These are phyloP conservation scores for Aleurites moluccanus DNA, from an alignment of 441 rosid genomes.

Conservation along the genomic window DNA sequence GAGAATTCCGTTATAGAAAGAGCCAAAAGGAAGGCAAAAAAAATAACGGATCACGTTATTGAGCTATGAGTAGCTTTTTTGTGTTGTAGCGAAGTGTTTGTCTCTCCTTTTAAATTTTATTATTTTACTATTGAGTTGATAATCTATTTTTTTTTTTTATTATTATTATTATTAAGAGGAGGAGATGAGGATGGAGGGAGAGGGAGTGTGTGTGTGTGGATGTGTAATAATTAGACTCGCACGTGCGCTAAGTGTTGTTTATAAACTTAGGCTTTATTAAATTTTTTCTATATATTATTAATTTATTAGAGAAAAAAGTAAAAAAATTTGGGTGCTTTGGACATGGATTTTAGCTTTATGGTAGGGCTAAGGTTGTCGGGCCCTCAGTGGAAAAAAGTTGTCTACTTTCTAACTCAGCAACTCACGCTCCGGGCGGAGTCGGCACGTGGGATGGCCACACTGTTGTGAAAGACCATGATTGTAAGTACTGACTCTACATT, in stretches of 20 bases:
- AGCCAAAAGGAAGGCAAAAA: slow-evolving; percentile 31
- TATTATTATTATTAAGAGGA: slow-evolving; percentile 2
- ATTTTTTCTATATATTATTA: too few relatives aligned
- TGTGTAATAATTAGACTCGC: slow-evolving; percentile 55
- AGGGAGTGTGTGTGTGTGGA: slow-evolving; percentile 20
- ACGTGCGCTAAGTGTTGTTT: slow-evolving; percentile 40
- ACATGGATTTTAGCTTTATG: slow-evolving; percentile 33
- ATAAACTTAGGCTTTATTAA: background rate
- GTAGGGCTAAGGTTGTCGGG: slow-evolving; percentile 52
- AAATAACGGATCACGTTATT: slow-evolving; percentile 76
- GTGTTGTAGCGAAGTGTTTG: slow-evolving; percentile 19
- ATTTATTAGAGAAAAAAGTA: too few relatives aligned
- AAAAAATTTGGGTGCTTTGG: background rate
- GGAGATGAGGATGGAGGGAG: slow-evolving; percentile 29
- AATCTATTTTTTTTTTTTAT: slow-evolving; percentile 14
- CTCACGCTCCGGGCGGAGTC: slow-evolving; percentile 32
- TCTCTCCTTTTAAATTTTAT: slow-evolving; percentile 14
- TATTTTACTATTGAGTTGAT: slow-evolving; percentile 11
- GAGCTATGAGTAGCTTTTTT: slow-evolving; percentile 38
- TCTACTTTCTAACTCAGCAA: slow-evolving; percentile 46
- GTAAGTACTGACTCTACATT: slow-evolving; percentile 30
- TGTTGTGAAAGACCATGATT: slow-evolving; percentile 32
- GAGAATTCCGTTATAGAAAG: slow-evolving; percentile 49
- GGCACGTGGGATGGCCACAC: slow-evolving; percentile 52
- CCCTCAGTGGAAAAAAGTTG: slow-evolving; percentile 24